A percentile compares a stretch with the other conserved stretches of the same genome.
Conservation (phyloP, 2,329 filamentous ascomycete genomes). For the Colletotrichum sp. region DNA sequence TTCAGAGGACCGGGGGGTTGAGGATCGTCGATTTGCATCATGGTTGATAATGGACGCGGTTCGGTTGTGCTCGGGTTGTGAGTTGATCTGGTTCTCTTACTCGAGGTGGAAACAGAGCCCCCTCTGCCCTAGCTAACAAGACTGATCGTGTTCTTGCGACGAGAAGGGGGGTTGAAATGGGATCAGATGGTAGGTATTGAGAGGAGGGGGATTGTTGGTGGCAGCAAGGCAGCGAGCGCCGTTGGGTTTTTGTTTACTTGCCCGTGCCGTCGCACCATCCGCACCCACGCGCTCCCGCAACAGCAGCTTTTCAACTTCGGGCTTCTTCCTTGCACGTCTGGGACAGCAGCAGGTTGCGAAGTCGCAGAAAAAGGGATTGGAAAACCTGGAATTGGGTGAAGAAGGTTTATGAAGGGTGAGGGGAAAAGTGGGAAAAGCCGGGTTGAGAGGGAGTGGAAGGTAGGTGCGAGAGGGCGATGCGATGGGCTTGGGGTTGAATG, state of each 20-base stretch:
- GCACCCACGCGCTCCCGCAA: constrained; percentile 2
- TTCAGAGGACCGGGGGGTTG: constrained; percentile 17
- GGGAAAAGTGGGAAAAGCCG: neutral
- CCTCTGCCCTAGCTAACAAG: neutral
- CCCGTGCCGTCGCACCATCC: neutral
- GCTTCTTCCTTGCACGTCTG: constrained; percentile 12
- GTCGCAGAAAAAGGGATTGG: neutral
- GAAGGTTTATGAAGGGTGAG: neutral
- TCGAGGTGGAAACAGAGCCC: neutral
- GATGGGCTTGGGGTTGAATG: constrained; percentile 1
- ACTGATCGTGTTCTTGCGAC: neutral
- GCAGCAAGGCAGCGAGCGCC: neutral
- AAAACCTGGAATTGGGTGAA: neutral
- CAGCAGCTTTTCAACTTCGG: neutral
- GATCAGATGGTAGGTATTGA: neutral
- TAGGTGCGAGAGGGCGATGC: neutral
- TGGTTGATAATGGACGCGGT: neutral
- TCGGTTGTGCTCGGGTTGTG: neutral
- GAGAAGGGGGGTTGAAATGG: neutral
- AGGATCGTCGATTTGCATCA: constrained; percentile 5
- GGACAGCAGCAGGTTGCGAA: neutral
- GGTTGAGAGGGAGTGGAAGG: neutral
- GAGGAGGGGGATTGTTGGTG: neutral
- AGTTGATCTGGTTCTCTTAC: neutral
- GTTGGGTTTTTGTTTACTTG: constrained; percentile 16